phyloP scores from a whole-genome alignment of 441 rosid genomes.

The Mallotus repandus region DNA sequence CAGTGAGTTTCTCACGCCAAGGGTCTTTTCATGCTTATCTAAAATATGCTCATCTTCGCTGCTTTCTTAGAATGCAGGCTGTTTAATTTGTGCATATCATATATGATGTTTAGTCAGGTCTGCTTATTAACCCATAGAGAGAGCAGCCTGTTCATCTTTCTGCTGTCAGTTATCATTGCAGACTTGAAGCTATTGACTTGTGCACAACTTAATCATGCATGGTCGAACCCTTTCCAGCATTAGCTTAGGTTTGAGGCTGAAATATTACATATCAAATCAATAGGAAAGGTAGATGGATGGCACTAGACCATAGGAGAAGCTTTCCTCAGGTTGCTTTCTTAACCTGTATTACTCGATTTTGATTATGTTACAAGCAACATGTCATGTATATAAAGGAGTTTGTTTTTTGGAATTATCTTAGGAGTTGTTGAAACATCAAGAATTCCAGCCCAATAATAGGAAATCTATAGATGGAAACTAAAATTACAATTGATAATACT shows the following conservation, averaged over 20 bases:
- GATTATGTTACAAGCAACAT: too few species aligned
- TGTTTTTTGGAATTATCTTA: too few species aligned
- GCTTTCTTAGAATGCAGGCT: neutral
- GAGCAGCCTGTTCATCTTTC: neutral
- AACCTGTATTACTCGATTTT: neutral
- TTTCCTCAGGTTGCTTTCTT: too few species aligned
- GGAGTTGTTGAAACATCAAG: too few species aligned
- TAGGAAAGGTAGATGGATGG: neutral
- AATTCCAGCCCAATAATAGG: too few species aligned
- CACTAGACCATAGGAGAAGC: too few species aligned
- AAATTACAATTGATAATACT: neutral
- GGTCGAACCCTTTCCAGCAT: neutral
- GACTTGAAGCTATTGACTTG: neutral
- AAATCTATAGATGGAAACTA: neutral
- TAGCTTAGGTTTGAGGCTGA: neutral
- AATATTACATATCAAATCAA: neutral
- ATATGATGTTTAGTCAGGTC: neutral
- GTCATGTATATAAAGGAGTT: too few species aligned
- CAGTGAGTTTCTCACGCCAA: too few species aligned
- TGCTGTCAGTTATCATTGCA: neutral
- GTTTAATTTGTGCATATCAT: neutral
- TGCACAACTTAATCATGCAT: neutral
- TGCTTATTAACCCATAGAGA: constrained; percentile 1
- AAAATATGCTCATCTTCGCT: neutral
- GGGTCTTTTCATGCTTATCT: neutral